Base-by-base conservation (phyloP, 345 rosid genomes). In the Aegle marmelos region DNA sequence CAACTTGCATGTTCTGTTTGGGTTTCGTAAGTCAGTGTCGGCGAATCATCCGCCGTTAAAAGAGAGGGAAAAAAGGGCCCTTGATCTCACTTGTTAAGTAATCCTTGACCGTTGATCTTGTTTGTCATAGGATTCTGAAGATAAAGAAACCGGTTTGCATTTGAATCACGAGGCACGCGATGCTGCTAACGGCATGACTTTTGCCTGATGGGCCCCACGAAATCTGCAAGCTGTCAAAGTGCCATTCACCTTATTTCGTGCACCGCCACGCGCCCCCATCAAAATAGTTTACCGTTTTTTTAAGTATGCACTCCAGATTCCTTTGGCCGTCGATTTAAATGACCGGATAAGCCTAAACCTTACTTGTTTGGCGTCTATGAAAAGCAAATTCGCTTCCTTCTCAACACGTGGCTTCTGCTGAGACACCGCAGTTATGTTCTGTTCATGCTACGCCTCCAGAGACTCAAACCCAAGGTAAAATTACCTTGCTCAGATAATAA, bases 101-200 rank as follows among this genome's bases (percentile, higher is more conserved):
- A 45, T 54, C 70, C 30, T 36, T 2, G 37, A 30, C 82, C 83
- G 80, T 74, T 1, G 0, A 78, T 78, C 68, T 39, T 21, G 16
- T 16, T 53, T 19, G 22, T 74, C 83, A 78, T 80, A 66, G 83
- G 83, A 80, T 83, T 72, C 82, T 66, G 56, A 65, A 37, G 45
- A 24, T 65, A 70, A 57, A n/a, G 9, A 27, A 45, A n/a, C 33
- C 48, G 65, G 45, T 11, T 54, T 7, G 22, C 17, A 69, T 24
- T n/a, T 27, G 31, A 65, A 77, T 78, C 83, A 83, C 81, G 81
- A 77, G 86, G 73, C 82, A 65, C 19, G 73, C 77, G 77, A 73
- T 76, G 61, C 75, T 36, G 73, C 33, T 62, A 36, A 79, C 80
- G 80, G 77, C 76, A 37, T 31, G 76, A 65, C 70, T 57, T 72